A percentile compares a stretch with the other conserved stretches of the same genome.
Conservation (phyloP, 1,139 yeast genomes). For the Candida glucosophila region DNA sequence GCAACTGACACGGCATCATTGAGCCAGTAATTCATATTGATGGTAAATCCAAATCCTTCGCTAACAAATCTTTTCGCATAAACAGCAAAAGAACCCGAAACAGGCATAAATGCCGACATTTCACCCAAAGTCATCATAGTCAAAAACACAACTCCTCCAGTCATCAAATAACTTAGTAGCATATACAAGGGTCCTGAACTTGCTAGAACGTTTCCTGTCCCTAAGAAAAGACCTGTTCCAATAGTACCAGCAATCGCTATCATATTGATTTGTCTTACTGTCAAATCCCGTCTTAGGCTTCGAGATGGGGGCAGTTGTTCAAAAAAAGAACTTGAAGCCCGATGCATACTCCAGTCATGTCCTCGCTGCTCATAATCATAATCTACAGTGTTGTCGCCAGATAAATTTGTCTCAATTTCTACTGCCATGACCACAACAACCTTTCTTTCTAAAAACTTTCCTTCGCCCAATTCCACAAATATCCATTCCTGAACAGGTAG, state of each 20-base stretch:
- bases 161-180: constrained; percentile 46
- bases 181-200: constrained; percentile 60
- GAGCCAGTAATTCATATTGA: constrained; percentile 56
- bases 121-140: constrained; percentile 61
- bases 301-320: too few species aligned
- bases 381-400: too few species aligned
- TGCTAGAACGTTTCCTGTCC: constrained; percentile 52
- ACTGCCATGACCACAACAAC: too few species aligned
- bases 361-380: too few species aligned
- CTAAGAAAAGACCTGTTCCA: constrained; percentile 62
- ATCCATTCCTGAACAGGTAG: too few species aligned
- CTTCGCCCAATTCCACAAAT: too few species aligned
- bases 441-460: too few species aligned
- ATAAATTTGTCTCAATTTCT: too few species aligned
- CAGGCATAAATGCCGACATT: constrained; percentile 53
- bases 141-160: constrained; percentile 51
- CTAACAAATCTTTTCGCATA: constrained; percentile 54
- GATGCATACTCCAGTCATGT: too few species aligned
- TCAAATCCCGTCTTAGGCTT: constrained; percentile 35
- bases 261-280: constrained; percentile 51
- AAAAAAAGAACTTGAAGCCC: too few species aligned
- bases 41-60: constrained; percentile 56
- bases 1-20: constrained; percentile 59
- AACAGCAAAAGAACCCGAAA: constrained; percentile 54
- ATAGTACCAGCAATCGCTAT: constrained; percentile 60